Conservation (phyloP, 768 basidiomycete species). For the Suillus weaverae region DNA sequence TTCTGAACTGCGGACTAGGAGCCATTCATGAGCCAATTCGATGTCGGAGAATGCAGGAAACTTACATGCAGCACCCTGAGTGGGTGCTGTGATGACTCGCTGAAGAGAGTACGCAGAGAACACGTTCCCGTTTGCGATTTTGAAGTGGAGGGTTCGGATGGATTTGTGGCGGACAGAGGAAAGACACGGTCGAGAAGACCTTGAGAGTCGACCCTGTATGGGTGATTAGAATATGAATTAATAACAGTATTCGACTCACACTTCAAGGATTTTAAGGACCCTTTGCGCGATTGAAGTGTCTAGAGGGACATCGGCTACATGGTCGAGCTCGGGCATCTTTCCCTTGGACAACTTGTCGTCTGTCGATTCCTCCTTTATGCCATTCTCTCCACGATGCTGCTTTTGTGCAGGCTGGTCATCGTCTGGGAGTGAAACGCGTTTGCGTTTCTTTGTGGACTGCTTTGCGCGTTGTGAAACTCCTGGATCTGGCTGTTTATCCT, state of each 20-base stretch:
- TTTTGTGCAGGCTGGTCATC: slow-evolving; percentile 54
- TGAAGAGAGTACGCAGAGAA: slow-evolving; percentile 59
- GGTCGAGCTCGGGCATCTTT: slow-evolving; percentile 29
- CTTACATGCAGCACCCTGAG: slow-evolving; percentile 58
- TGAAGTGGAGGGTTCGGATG: slow-evolving; percentile 43
- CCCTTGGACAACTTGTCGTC: slow-evolving; percentile 20
- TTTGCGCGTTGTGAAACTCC: slow-evolving; percentile 30
- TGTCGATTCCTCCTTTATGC: slow-evolving; percentile 35
- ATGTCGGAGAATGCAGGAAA: slow-evolving; percentile 20
- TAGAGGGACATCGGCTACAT: slow-evolving; percentile 50
- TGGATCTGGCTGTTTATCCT: slow-evolving; percentile 31
- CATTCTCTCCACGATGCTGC: slow-evolving; percentile 42
- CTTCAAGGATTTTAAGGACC: slow-evolving; percentile 60
- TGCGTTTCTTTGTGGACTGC: slow-evolving; percentile 59
- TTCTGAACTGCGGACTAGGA: slow-evolving; percentile 61
- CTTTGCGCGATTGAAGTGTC: slow-evolving; percentile 45
- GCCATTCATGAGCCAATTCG: slow-evolving; percentile 10
- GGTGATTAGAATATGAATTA: not conserved
- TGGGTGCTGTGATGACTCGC: slow-evolving; percentile 51
- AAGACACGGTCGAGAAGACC: slow-evolving; percentile 81
- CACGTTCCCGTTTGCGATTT: slow-evolving; percentile 33
- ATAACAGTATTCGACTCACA: slow-evolving; percentile 36
- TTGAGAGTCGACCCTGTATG: slow-evolving; percentile 62
- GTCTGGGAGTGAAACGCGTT: slow-evolving; percentile 50
- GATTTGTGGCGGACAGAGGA: slow-evolving; percentile 45